These are phyloP conservation scores for Boletus nobilissimus DNA, from an alignment of 1,284 basidiomycete species.

Conservation along the genomic window DNA sequence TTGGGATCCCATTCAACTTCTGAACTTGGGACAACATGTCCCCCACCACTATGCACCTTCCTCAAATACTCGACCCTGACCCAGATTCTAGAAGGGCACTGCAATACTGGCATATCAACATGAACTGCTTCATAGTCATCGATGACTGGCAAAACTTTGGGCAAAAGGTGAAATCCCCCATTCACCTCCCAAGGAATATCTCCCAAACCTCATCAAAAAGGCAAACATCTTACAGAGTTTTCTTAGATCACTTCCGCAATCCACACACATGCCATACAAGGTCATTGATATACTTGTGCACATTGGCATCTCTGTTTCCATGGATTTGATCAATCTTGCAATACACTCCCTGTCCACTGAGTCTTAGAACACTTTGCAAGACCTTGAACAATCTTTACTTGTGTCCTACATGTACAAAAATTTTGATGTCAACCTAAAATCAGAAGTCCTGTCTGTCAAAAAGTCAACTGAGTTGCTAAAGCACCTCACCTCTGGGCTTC, in stretches of 20 bases:
- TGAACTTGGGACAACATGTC: no score
- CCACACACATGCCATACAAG: background rate
- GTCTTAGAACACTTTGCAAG: background rate
- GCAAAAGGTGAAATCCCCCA: slow-evolving; percentile 44
- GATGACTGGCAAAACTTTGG: no score
- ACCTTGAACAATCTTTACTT: slow-evolving; percentile 18
- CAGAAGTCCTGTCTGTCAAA: slow-evolving; percentile 32
- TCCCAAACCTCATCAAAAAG: slow-evolving; percentile 47
- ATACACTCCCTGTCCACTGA: background rate
- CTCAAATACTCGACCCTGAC: no score
- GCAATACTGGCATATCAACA: no score
- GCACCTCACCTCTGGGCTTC: slow-evolving; percentile 45
- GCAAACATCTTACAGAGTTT: slow-evolving; percentile 12
- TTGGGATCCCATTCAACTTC: no score
- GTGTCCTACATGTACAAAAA: background rate
- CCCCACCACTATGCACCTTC: no score
- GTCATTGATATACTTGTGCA: slow-evolving; percentile 9
- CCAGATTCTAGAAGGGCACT: no score
- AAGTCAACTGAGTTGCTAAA: slow-evolving; percentile 37
- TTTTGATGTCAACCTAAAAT: slow-evolving; percentile 48
- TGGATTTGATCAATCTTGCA: slow-evolving; percentile 1
- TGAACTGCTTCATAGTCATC: no score
- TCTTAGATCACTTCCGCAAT: slow-evolving; percentile 15
- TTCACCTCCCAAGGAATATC: slow-evolving; percentile 45
- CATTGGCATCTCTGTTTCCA: slow-evolving; percentile 11